Conservation (phyloP, 208 protist species). For the Vickermania ingenoplastis region DNA sequence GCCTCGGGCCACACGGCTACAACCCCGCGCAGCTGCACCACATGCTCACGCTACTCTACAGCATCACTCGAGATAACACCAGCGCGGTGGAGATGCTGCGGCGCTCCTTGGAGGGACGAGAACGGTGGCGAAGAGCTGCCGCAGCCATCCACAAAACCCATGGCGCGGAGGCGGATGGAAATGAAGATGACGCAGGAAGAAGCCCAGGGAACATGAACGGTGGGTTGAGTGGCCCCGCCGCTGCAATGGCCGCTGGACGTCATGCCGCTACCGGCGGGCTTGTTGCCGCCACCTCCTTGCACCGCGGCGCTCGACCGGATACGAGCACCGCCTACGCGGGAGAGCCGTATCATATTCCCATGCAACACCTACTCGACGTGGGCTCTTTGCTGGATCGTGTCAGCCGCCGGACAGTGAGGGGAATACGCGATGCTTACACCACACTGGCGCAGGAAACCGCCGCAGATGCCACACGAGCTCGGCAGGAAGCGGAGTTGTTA, state of each 20-base stretch:
- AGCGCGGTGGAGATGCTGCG: constrained; percentile 37
- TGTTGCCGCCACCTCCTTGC: neutral
- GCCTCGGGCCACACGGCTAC: constrained; percentile 24
- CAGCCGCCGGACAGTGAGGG: constrained; percentile 22
- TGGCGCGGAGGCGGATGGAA: neutral
- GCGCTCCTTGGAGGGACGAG: constrained; percentile 21
- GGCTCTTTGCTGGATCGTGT: constrained; percentile 39
- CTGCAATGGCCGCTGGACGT: neutral
- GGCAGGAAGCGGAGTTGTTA: neutral
- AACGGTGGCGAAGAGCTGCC: neutral
- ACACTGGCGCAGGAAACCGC: constrained; percentile 20
- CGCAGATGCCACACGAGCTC: neutral
- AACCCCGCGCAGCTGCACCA: constrained; percentile 46
- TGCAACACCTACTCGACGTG: constrained; percentile 57
- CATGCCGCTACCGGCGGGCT: neutral
- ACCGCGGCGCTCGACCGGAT: neutral
- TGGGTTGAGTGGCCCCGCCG: too few relatives aligned
- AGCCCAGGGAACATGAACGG: too few relatives aligned
- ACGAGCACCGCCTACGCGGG: neutral
- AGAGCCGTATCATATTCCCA: constrained; percentile 21
- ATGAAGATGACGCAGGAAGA: too few relatives aligned
- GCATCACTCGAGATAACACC: constrained; percentile 38
- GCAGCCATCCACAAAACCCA: neutral
- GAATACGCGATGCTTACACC: constrained; percentile 25
- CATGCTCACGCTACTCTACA: constrained; percentile 60